Evolutionary conservation across 2,329 filamentous ascomycete genomes (phyloP).

Genomic region (Alternaria infectoria): DNA sequence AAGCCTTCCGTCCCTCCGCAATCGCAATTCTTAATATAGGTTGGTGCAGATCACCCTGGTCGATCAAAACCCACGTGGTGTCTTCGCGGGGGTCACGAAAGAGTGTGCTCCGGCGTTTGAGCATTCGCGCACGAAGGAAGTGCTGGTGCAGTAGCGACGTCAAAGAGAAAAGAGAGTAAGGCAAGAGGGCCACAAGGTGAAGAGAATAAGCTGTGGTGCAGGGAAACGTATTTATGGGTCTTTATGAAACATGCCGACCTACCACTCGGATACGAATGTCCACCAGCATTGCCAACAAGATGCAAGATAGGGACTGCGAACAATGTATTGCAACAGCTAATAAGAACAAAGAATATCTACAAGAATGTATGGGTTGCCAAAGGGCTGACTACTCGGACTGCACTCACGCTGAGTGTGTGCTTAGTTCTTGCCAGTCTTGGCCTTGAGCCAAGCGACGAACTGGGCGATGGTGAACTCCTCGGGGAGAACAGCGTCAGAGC

Average conservation of each 20-base stretch:
- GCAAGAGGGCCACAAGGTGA: too few species aligned
- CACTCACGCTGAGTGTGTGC: not conserved
- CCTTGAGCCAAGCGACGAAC: slow-evolving; percentile 37
- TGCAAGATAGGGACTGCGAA: not conserved
- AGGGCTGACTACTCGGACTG: not conserved
- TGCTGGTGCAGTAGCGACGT: too few species aligned
- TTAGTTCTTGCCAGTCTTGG: slow-evolving; percentile 17
- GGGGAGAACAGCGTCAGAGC: slow-evolving; percentile 23
- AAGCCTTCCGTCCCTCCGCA: not conserved
- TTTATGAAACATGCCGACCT: not conserved
- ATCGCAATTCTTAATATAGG: not conserved
- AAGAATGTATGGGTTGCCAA: slow-evolving; percentile 12
- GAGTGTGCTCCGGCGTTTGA: too few species aligned
- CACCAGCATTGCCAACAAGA: not conserved
- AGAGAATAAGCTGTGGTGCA: too few species aligned
- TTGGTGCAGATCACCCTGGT: slow-evolving; percentile 67
- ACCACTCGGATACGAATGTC: not conserved
- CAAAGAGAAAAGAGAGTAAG: too few species aligned
- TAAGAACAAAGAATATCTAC: slow-evolving; percentile 16
- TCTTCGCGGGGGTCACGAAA: slow-evolving; percentile 70
- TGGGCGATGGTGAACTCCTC: slow-evolving; percentile 35
- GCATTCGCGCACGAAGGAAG: too few species aligned
- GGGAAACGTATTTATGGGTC: too few species aligned
- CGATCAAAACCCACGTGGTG: slow-evolving; percentile 65
- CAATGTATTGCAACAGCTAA: not conserved